phyloP scores from a whole-genome alignment of 441 rosid genomes.

The Gossypium aridum region DNA sequence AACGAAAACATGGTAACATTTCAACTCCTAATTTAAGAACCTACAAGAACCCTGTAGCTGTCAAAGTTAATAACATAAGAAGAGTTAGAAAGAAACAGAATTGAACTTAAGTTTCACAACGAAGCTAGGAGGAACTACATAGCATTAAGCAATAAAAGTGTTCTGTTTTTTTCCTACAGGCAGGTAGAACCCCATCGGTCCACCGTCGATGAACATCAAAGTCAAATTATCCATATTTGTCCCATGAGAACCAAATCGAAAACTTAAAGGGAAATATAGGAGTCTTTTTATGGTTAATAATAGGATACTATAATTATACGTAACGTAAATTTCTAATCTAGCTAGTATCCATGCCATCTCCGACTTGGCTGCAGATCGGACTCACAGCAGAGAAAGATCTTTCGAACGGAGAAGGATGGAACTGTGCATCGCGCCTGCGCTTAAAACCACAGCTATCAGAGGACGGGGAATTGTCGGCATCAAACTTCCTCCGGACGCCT shows the following conservation, averaged over 20 bases:
- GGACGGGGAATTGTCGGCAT: conserved; percentile 49
- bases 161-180: conserved; percentile 34
- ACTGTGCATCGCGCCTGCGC: conserved; percentile 76
- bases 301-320: neutral
- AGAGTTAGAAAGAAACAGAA: conserved; percentile 33
- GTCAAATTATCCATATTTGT: conserved; percentile 39
- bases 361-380: conserved; percentile 87
- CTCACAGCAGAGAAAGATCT: conserved; percentile 80
- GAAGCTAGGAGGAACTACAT: conserved; percentile 27
- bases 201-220: conserved; percentile 27
- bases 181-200: conserved; percentile 30
- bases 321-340: conserved; percentile 33
- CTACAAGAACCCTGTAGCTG: conserved; percentile 10
- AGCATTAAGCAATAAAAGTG: conserved; percentile 33
- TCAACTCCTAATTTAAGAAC: conserved; percentile 15
- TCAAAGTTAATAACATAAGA: conserved; percentile 11
- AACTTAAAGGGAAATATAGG: conserved; percentile 19
- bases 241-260: conserved; percentile 17
- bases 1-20: neutral
- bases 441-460: conserved; percentile 66
- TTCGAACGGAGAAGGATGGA: conserved; percentile 86
- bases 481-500: conserved; percentile 93
- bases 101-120: conserved; percentile 24
- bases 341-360: conserved; percentile 91
- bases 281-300: conserved; percentile 20